phyloP scores from a whole-genome alignment of 495 filamentous ascomycete species.

The Daldinia decipiens region DNA sequence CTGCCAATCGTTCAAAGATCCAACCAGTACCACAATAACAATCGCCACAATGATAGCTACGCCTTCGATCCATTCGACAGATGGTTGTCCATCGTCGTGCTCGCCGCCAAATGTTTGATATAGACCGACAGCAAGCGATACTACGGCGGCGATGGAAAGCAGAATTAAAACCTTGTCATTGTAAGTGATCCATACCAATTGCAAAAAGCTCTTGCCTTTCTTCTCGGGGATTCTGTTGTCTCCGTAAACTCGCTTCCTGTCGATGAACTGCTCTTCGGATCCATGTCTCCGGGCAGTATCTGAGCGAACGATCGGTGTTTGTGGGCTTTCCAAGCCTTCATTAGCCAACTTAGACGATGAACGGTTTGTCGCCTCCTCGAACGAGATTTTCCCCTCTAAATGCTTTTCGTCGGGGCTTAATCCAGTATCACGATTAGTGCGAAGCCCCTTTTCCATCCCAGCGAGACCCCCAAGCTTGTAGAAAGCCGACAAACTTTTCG shows the following conservation, averaged over 20 bases:
- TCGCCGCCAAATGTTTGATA: conserved; percentile 69
- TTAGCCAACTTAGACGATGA: conserved; percentile 45
- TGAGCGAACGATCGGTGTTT: conserved; percentile 45
- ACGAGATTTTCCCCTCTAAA: conserved; percentile 66
- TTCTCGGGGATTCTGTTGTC: conserved; percentile 80
- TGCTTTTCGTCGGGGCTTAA: conserved; percentile 72
- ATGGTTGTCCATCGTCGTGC: conserved; percentile 55
- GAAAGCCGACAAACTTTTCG: conserved; percentile 78
- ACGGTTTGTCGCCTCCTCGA: conserved; percentile 65
- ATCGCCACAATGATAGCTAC: conserved; percentile 82
- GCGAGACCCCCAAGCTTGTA: conserved; percentile 72
- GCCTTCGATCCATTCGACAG: conserved; percentile 82
- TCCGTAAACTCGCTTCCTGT: conserved; percentile 74
- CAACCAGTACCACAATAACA: conserved; percentile 77
- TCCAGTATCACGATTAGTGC: conserved; percentile 70
- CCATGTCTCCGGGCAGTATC: conserved; percentile 33
- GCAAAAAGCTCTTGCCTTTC: conserved; percentile 75
- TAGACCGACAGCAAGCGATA: conserved; percentile 77
- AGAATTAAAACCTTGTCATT: conserved; percentile 87
- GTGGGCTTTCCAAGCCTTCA: conserved; percentile 49
- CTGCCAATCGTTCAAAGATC: conserved; percentile 80
- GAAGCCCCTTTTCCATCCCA: conserved; percentile 74
- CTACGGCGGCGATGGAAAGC: conserved; percentile 74
- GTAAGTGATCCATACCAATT: conserved; percentile 85
- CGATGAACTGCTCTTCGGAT: conserved; percentile 59